Base-by-base conservation (phyloP, 495 filamentous ascomycete genomes). In the Xylaria longipes region DNA sequence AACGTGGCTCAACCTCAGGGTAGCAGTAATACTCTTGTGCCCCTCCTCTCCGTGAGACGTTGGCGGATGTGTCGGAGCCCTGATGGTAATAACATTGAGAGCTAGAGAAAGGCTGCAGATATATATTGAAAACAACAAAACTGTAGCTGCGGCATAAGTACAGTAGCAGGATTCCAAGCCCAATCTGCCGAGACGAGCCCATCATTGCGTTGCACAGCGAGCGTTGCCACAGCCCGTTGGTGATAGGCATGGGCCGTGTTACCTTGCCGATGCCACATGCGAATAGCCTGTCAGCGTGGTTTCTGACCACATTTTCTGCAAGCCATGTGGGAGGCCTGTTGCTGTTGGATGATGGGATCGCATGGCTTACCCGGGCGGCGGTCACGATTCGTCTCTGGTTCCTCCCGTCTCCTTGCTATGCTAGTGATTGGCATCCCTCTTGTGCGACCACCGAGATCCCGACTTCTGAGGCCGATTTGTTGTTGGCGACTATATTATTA, bases 241-340 rank as follows among this genome's bases (percentile, higher is more conserved):
- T 67, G 65, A 56, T 67, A 67, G 46, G 65, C 48, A n/a, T n/a
- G n/a, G n/a, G n/a, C 20, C 64, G 27, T 52, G 48, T 41, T 29
- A 56, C 46, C 64, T 17, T 65, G 63, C 17, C 31, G 39, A 64
- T 50, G 63, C 63, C 43, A 65, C 63, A 65, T 65, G 63, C 65
- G 31, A 67, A n/a, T 20, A 54, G 65, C 65, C 48, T 67, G 65
- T 67, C 65, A 67, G 65, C 65, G 35, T 43, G 48, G 65, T 29
- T 17, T 56, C 46, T 54, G 48, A 43, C 65, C 33, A 67, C 22
- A 56, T 45, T 33, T 43, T 20, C 41, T 45, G 66, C 27, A 31
- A 25, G 68, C 68, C 68, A 63, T 70, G 57, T 69, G 67, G 67
- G 56, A 69, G 41, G 48, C 65, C 50, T 68, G 66, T 46, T 58